phyloP scores from a whole-genome alignment of 306 rosid species.

The Betula pendula region DNA sequence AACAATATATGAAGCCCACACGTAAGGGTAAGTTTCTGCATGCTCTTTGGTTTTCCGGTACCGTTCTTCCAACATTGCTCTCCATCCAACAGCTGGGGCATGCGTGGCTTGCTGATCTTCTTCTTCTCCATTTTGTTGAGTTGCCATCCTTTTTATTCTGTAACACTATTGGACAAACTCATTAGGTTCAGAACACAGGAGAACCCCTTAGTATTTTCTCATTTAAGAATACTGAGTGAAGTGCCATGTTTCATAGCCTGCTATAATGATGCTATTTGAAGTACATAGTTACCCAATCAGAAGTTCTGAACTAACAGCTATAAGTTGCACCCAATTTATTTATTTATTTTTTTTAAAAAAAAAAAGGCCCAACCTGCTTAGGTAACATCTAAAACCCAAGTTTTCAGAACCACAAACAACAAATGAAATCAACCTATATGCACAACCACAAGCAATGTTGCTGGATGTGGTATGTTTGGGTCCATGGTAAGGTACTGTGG shows the following conservation, averaged over 20 bases:
- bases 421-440: neutral
- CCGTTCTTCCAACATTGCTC: constrained; percentile 45
- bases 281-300: neutral
- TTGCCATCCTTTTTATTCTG: constrained; percentile 26
- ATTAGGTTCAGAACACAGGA: neutral
- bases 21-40: constrained; percentile 77
- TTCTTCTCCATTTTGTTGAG: constrained; percentile 39
- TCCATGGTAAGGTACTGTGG: neutral
- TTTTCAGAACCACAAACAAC: neutral
- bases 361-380: neutral
- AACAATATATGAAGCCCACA: constrained; percentile 78
- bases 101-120: constrained; percentile 38
- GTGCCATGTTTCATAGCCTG: neutral
- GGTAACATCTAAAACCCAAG: neutral
- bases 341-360: too few relatives aligned
- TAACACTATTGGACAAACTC: neutral
- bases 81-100: constrained; percentile 35
- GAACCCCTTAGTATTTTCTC: neutral
- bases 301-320: neutral
- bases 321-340: neutral
- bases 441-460: neutral
- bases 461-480: neutral
- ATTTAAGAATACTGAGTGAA: neutral
- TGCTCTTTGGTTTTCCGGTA: constrained; percentile 60
- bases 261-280: neutral